Base-by-base conservation (phyloP, 129 eudicot species). In the Lonicera japonica region DNA sequence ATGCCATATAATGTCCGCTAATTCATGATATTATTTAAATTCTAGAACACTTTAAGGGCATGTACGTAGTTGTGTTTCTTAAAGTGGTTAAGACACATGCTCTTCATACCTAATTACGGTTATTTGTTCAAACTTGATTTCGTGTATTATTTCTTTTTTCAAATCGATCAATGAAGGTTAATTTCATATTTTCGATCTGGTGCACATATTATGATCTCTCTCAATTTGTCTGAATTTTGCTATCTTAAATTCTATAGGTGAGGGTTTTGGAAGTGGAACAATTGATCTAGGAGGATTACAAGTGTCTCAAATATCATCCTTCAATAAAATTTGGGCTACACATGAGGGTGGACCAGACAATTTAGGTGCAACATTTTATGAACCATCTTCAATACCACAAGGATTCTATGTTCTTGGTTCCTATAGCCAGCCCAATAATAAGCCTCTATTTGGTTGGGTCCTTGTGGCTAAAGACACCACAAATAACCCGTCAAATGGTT, bases 231-330 rank as follows among this genome's bases (percentile, higher is more conserved):
- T n/a, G n/a, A 22, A 20, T 21, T 23, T 50, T 36, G 1, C 6
- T 59, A 24, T 46, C 29, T 54, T 41, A 24, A 16, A n/a, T 64
- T 36, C 0, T 40, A 7, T 61, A 22, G 95, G 95, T 18, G 71
- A 48, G 55, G 94, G 95, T 21, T 90, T 90, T 66, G 89, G 80
- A 41, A 76, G 72, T 60, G 94, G 94, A 43, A 72, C 69, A 0
- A 79, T 90, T 59, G 95, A 90, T 71, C 71, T 90, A 56, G 97
- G 97, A 58, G 97, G 95, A 17, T 63, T 90, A 66, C 47, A 70
- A 67, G 82, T 86, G 21, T 66, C 83, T 48, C 80, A 90, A 73
- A 63, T 81, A 3, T 72, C 89, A 47, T 60, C 71, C 5, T 81
- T 90, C 63, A 61, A 61, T 67, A 77, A 81, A 65, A 69, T 90